Conservation (phyloP, 2,329 filamentous ascomycete genomes). For the Cytospora paraplurivora region DNA sequence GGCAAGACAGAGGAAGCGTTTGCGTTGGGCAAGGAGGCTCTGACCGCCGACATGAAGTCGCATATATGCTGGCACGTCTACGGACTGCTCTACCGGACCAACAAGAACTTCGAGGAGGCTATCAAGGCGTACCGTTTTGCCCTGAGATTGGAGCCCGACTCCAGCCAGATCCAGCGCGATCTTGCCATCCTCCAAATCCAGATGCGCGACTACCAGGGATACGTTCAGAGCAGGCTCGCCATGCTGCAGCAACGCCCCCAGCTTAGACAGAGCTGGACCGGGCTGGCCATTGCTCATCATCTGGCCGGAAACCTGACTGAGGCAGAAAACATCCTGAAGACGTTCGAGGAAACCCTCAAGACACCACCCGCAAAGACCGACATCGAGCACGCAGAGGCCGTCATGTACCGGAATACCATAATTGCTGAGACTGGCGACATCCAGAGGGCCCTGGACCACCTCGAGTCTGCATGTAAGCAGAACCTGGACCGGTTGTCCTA, state of each 20-base stretch:
- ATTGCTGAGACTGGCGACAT: slow-evolving; percentile 88
- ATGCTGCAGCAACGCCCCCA: slow-evolving; percentile 86
- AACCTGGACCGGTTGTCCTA: slow-evolving; percentile 83
- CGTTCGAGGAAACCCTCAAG: slow-evolving; percentile 93
- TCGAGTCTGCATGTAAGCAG: slow-evolving; percentile 74
- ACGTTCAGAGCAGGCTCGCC: slow-evolving; percentile 81
- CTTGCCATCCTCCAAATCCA: slow-evolving; percentile 91
- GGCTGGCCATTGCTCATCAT: slow-evolving; percentile 91
- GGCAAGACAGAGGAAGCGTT: slow-evolving; percentile 95
- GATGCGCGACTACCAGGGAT: slow-evolving; percentile 93
- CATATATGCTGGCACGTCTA: slow-evolving; percentile 99
- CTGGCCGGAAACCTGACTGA: slow-evolving; percentile 81
- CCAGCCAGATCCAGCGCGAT: slow-evolving; percentile 89
- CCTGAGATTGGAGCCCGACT: slow-evolving; percentile 89
- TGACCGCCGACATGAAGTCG: slow-evolving; percentile 97
- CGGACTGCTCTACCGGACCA: slow-evolving; percentile 85
- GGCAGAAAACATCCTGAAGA: slow-evolving; percentile 87
- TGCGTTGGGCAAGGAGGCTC: slow-evolving; percentile 83
- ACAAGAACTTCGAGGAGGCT: slow-evolving; percentile 98
- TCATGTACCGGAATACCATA: slow-evolving; percentile 92
- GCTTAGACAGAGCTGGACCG: slow-evolving; percentile 93
- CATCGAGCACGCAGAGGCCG: slow-evolving; percentile 89
- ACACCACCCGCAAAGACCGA: slow-evolving; percentile 74
- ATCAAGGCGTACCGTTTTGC: slow-evolving; percentile 99
- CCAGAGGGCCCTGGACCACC: slow-evolving; percentile 80